Evolutionary conservation across 2,329 filamentous ascomycete genomes (phyloP).

Genomic region (Ceratocystis variospora): DNA sequence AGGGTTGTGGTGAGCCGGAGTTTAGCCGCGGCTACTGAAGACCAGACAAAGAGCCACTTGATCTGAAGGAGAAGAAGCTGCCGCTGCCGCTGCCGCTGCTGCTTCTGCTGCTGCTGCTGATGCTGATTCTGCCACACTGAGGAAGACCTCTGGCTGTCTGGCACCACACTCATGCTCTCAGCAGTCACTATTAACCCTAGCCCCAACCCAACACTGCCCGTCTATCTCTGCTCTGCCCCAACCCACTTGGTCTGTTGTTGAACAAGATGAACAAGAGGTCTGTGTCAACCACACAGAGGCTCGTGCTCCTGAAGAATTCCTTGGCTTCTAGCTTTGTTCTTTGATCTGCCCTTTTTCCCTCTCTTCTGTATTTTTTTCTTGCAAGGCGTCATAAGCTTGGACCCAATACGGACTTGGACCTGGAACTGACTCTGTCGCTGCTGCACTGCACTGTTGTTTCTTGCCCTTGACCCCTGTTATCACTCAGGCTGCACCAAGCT

Average conservation of each 20-base stretch:
- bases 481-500: neutral
- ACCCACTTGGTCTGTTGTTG: no score
- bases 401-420: neutral
- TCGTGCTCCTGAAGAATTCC: neutral
- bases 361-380: neutral
- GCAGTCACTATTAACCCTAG: neutral
- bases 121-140: no score
- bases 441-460: neutral
- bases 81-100: no score
- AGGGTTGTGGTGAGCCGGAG: neutral
- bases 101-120: no score
- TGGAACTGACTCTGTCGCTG: neutral
- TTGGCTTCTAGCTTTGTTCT: neutral
- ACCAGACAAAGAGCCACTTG: neutral
- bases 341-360: neutral
- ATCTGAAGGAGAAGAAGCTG: neutral
- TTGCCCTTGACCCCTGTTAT: neutral
- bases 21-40: neutral
- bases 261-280: neutral
- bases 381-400: neutral
- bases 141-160: neutral
- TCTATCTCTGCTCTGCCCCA: neutral
- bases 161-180: neutral
- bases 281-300: neutral
- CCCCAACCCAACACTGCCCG: neutral